phyloP scores from a whole-genome alignment of 345 rosid species.

The Melaleuca quinquenervia region DNA sequence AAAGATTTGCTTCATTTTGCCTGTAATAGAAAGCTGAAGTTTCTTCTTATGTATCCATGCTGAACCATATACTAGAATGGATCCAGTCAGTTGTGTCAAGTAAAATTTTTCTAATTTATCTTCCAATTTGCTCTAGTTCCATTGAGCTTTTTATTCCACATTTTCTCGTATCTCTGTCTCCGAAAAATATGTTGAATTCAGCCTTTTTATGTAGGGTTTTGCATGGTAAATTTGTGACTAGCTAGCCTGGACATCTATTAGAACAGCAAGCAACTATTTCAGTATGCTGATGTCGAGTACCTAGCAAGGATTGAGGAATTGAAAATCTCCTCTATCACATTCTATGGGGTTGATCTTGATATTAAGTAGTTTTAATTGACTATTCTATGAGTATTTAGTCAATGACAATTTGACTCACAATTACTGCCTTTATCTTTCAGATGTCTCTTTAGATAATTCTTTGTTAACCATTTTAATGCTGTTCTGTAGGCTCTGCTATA shows the following conservation, averaged over 20 bases:
- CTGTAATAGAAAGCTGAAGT: neutral
- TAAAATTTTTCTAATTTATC: neutral
- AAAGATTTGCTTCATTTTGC: neutral
- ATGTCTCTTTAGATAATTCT: constrained; percentile 1
- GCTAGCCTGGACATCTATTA: neutral
- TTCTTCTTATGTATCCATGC: neutral
- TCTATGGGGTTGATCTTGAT: neutral
- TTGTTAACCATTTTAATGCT: constrained; percentile 4
- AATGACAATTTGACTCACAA: neutral
- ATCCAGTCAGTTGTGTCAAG: neutral
- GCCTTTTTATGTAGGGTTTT: neutral
- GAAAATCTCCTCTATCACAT: neutral
- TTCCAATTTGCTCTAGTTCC: neutral
- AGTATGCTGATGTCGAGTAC: neutral
- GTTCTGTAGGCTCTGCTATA: constrained; percentile 77
- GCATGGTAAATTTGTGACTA: neutral
- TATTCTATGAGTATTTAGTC: neutral
- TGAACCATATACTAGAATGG: neutral
- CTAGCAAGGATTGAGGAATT: neutral
- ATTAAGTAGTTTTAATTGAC: neutral
- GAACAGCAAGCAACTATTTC: neutral
- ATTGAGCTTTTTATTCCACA: neutral
- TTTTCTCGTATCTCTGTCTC: neutral
- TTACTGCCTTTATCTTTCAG: neutral
- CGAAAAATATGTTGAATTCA: neutral